phyloP scores from a whole-genome alignment of 2,329 filamentous ascomycete species.

The Penicillium verrucosum region DNA sequence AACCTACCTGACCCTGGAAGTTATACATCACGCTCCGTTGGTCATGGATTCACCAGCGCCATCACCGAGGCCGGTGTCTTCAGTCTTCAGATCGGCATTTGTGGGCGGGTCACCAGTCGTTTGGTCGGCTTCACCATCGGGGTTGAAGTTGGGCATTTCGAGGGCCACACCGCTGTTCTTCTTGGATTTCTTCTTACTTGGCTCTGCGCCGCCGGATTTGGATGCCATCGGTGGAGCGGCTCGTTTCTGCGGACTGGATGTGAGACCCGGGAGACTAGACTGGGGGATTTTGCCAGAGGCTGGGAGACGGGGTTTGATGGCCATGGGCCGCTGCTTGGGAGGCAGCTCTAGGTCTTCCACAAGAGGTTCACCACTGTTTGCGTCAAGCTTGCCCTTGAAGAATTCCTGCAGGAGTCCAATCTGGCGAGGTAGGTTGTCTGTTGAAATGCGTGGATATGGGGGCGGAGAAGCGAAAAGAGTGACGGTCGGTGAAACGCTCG shows the following conservation, averaged over 20 bases:
- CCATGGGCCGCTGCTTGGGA: conserved; percentile 70
- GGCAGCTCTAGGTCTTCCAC: conserved; percentile 94
- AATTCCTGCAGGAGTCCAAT: conserved; percentile 88
- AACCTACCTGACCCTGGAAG: not conserved
- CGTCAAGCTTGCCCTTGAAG: conserved; percentile 83
- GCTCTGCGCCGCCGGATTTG: conserved; percentile 32
- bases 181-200: conserved; percentile 44
- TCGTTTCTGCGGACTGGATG: conserved; percentile 42
- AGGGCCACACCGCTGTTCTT: conserved; percentile 38
- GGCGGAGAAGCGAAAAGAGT: conserved; percentile 62
- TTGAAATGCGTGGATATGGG: conserved; percentile 72
- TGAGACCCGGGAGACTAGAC: conserved; percentile 30
- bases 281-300: conserved; percentile 46
- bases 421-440: conserved; percentile 71
- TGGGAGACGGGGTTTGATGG: conserved; percentile 43
- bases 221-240: conserved; percentile 30
- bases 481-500: conserved; percentile 50
- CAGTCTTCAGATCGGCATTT: conserved; percentile 1
- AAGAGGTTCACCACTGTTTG: conserved; percentile 76
- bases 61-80: conserved; percentile 29
- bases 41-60: conserved; percentile 24
- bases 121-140: conserved; percentile 30
- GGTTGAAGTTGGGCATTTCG: conserved; percentile 23
- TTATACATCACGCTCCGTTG: conserved; percentile 29
- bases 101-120: conserved; percentile 20